Conservation (phyloP, 805 yeast genomes). For the Candida oleophila region DNA sequence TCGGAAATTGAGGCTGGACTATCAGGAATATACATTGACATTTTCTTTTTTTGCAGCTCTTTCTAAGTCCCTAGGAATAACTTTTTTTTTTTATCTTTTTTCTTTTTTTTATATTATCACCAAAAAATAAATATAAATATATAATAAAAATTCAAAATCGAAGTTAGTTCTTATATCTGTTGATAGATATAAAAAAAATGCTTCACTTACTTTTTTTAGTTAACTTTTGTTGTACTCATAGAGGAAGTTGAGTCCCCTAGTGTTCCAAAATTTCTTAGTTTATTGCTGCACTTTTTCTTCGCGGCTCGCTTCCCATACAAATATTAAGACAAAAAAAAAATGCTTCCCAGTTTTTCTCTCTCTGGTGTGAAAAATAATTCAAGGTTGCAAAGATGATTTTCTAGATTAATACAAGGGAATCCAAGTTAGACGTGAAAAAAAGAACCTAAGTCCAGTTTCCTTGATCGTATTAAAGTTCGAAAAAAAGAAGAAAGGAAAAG, state of each 20-base stretch:
- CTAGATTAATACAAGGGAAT: neutral
- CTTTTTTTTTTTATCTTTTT: neutral
- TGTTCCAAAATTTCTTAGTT: neutral
- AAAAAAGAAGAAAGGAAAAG: neutral
- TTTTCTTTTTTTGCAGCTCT: neutral
- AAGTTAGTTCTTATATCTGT: neutral
- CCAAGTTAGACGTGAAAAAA: neutral
- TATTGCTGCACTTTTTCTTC: neutral
- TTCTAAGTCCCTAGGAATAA: neutral
- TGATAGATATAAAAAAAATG: neutral
- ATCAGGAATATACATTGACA: constrained; percentile 4
- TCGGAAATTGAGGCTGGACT: constrained; percentile 3
- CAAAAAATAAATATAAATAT: neutral
- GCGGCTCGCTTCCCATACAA: neutral
- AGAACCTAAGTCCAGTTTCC: neutral
- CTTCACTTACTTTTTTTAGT: too few species aligned
- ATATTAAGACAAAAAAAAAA: neutral
- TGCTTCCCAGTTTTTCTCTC: neutral
- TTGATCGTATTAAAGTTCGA: neutral
- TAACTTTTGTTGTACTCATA: neutral
- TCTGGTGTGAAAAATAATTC: neutral
- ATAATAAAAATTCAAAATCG: neutral
- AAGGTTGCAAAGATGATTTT: neutral
- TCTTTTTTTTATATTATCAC: neutral
- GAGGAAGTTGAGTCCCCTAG: neutral